Base-by-base conservation (phyloP, 306 rosid genomes). In the Neltuma alba region DNA sequence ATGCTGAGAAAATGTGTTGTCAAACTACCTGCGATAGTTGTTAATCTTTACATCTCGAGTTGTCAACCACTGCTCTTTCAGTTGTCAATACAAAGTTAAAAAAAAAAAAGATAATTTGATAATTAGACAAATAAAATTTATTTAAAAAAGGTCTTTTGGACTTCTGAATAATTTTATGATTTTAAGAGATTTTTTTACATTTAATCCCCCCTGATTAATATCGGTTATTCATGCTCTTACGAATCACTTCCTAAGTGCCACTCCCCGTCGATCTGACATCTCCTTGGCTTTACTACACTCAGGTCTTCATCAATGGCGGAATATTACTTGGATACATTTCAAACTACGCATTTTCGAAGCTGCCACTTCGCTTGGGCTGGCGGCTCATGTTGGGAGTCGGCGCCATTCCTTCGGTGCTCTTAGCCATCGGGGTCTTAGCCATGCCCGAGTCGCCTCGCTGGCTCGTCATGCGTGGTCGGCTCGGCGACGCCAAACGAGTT, bases 381-480 rank as follows among this genome's bases (percentile, higher is more conserved):
- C 91, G 99, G 4, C 41, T 92, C 25, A 94, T 94, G 99, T 82
- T 94, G 0, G 99, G 97, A 68, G 60, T 89, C 0, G 97, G 97
- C 0, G 90, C 94, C 0, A 0, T 94, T 34, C 99, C 99, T 0
- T 84, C 99, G 0, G 76, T 89, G 0, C 10, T 89, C 14, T 65
- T 94, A 1, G 88, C 87, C 1, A 7, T 88, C 0, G 92, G 88
- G 25, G 93, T 86, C 20, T 31, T 94, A 18, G 85, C 86, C 45
- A 92, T 94, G 99, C 99, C 97, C 0, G 99, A 94, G 79, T 94
- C 99, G 0, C 97, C 99, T 14, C 91, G 97, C 0, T 94, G 99
- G 97, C 93, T 94, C 3, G 91, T 94, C 5, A 87, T 91, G 91
- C 89, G 79, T 0, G 99, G 99, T 10, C 88, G 95, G 4, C 89